Base-by-base conservation (phyloP, 257 asterid genomes). In the Striga asiatica region DNA sequence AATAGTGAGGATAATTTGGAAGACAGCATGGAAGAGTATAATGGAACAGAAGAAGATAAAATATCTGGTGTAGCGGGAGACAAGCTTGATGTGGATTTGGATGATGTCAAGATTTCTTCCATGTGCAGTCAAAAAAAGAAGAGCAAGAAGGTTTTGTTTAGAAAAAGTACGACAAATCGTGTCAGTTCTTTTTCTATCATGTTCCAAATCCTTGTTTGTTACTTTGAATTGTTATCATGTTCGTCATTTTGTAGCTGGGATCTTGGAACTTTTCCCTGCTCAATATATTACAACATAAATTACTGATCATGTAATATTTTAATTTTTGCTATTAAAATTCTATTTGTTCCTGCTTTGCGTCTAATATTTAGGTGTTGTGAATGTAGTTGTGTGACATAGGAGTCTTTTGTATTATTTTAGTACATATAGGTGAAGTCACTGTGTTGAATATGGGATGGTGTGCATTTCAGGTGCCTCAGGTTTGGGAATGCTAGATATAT, bases 1-100 rank as follows among this genome's bases (percentile, higher is more conserved):
- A 49, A 62, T 61, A 56, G 60, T 61, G 82, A 75, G 45, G 65
- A 68, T 68, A 73, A 65, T 34, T 74, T 76, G 65, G 82, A 82
- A 69, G 96, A 84, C 66, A 68, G 62, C 67, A 79, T 71, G 75
- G 95, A 84, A 85, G 94, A 88, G 54, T 82, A 85, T 61, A 79
- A 91, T 66, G 93, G 83, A 64, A 84, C 94, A 29, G 95, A 81
- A 56, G 94, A 78, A 76, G 83, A 78, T 32, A 82, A 73, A 65
- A 62, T 73, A 64, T 66, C 76, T 45, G 76, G 79, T 60, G 75
- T 61, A 60, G 55, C 28, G n/a, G 71, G 80, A 63, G 73, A 64
- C 60, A 74, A 71, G 47, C 47, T 69, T 52, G 74, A 71, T 56
- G 27, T 54, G 53, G 78, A 77, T 58, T 71, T 62, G 49, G 27